phyloP scores from a whole-genome alignment of 2,329 filamentous ascomycete genomes.

The Hypoxylon sp. region DNA sequence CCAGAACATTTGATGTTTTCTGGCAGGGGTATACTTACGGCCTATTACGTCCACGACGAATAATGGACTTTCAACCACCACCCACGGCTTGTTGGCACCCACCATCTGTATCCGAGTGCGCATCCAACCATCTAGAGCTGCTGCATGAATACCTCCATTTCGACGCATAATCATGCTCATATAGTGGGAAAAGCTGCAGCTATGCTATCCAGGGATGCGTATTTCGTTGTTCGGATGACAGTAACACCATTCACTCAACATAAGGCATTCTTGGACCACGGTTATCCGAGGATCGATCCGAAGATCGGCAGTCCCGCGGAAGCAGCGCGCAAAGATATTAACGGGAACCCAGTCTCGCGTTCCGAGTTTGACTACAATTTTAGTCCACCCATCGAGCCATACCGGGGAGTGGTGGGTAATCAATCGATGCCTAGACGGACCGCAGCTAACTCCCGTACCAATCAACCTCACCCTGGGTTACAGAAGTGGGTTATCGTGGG shows the following conservation, averaged over 20 bases:
- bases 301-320: constrained; percentile 37
- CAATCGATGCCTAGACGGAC: constrained; percentile 30
- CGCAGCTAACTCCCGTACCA: constrained; percentile 34
- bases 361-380: constrained; percentile 25
- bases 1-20: constrained; percentile 31
- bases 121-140: constrained; percentile 35
- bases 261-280: constrained; percentile 27
- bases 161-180: constrained; percentile 23
- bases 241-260: constrained; percentile 36
- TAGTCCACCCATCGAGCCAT: constrained; percentile 32
- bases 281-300: constrained; percentile 42
- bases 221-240: constrained; percentile 31
- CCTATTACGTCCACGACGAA: constrained; percentile 33
- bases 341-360: constrained; percentile 24
- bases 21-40: constrained; percentile 34
- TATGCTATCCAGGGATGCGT: constrained; percentile 28
- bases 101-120: constrained; percentile 30
- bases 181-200: constrained; percentile 33
- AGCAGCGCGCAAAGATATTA: constrained; percentile 21
- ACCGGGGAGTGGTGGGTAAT: constrained; percentile 27
- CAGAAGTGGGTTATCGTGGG: constrained; percentile 45
- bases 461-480: constrained; percentile 39
- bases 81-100: constrained; percentile 30
- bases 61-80: constrained; percentile 22
- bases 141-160: constrained; percentile 36